Conservation (phyloP, 805 yeast genomes). For the Barnettozyma populi region DNA sequence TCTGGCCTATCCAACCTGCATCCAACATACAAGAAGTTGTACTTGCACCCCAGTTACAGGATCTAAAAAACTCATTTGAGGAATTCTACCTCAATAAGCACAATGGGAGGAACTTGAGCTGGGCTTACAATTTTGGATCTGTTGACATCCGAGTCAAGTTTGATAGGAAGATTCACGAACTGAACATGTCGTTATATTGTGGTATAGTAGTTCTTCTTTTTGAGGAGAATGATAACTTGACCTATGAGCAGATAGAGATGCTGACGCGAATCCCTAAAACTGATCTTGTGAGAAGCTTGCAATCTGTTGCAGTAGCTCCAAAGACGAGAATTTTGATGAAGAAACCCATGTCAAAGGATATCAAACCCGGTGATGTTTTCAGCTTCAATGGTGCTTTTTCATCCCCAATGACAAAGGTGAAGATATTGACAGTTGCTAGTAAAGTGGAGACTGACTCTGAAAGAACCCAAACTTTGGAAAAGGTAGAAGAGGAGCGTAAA, state of each 20-base stretch:
- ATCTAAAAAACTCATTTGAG: conserved; percentile 42
- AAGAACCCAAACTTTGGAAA: conserved; percentile 42
- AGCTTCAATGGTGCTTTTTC: conserved; percentile 63
- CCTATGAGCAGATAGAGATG: conserved; percentile 56
- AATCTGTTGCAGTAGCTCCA: conserved; percentile 81
- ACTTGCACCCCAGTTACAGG: conserved; percentile 40
- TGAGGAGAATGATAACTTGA: conserved; percentile 47
- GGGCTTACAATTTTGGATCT: conserved; percentile 84
- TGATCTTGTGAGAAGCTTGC: conserved; percentile 73
- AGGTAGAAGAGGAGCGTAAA: conserved; percentile 57
- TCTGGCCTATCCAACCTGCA: conserved; percentile 58
- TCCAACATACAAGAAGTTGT: conserved; percentile 26
- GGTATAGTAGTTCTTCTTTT: conserved; percentile 76
- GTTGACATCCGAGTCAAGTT: conserved; percentile 73
- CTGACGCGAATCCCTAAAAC: conserved; percentile 65
- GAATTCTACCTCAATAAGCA: conserved; percentile 45
- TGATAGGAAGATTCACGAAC: conserved; percentile 64
- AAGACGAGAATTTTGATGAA: conserved; percentile 70
- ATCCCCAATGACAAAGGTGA: conserved; percentile 62
- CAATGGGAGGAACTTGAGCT: conserved; percentile 54
- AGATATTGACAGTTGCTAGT: conserved; percentile 57
- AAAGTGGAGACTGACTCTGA: conserved; percentile 43
- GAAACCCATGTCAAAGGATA: conserved; percentile 68
- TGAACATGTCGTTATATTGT: conserved; percentile 75
- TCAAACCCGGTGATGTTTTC: conserved; percentile 59